Conservation (phyloP, 768 basidiomycete genomes). For the Auriscalpium orientale region DNA sequence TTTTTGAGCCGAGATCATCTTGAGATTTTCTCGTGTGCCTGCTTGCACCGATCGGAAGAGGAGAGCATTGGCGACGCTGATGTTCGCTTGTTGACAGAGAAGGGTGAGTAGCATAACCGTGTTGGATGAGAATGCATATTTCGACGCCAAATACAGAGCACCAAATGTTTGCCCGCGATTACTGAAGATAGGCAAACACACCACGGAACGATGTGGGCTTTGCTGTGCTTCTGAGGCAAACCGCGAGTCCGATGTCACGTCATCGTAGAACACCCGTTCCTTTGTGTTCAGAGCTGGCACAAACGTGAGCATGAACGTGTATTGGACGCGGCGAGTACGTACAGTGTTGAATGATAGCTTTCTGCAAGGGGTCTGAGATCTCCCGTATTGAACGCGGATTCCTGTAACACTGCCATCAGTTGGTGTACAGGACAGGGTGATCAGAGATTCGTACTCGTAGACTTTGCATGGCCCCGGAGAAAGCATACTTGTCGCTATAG, state of each 20-base stretch:
- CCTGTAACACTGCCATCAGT: conserved; percentile 25
- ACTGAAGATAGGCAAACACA: conserved; percentile 67
- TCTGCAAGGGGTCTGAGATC: conserved; percentile 54
- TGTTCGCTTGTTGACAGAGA: conserved; percentile 67
- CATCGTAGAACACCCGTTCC: conserved; percentile 50
- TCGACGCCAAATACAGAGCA: conserved; percentile 59
- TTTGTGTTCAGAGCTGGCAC: conserved; percentile 56
- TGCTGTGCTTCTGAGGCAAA: conserved; percentile 64
- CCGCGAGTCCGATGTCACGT: conserved; percentile 56
- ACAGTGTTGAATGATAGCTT: conserved; percentile 64
- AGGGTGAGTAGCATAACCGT: conserved; percentile 55
- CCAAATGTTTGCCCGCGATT: conserved; percentile 73
- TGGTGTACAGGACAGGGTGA: background rate
- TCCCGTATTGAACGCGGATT: conserved; percentile 53
- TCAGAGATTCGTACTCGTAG: conserved; percentile 46
- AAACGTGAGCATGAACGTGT: background rate
- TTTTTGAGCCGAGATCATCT: conserved; percentile 68
- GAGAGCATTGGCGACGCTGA: conserved; percentile 69
- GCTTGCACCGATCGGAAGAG: conserved; percentile 68
- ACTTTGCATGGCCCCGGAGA: conserved; percentile 57
- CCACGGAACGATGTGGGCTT: conserved; percentile 49
- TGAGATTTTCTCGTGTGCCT: conserved; percentile 65
- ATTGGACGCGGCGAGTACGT: conserved; percentile 15
- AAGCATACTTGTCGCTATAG: conserved; percentile 57
- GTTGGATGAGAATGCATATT: conserved; percentile 55